Conservation (phyloP, 331 rosid genomes). For the Rosa hybrid region DNA sequence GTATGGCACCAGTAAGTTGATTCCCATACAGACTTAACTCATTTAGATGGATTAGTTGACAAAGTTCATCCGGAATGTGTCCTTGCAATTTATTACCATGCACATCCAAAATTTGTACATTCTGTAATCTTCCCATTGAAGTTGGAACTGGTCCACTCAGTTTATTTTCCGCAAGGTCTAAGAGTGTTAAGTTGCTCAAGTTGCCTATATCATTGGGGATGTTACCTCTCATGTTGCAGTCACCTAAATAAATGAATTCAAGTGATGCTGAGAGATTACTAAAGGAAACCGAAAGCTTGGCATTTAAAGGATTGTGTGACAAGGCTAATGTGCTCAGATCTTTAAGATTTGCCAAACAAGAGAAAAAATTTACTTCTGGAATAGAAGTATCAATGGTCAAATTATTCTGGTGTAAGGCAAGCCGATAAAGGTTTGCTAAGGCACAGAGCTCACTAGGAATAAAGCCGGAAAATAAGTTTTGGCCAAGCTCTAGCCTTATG, state of each 20-base stretch:
- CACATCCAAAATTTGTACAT: conserved; percentile 17
- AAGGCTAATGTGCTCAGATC: conserved; percentile 2
- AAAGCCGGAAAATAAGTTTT: conserved; percentile 19
- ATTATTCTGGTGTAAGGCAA: neutral
- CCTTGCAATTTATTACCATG: conserved; percentile 10
- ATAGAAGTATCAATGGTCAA: conserved; percentile 19
- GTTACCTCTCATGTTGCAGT: conserved; percentile 15
- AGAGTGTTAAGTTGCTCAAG: neutral
- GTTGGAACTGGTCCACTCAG: conserved; percentile 17
- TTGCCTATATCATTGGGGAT: conserved; percentile 12
- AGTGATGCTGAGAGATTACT: conserved; percentile 11
- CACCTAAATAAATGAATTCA: neutral
- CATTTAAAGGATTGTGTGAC: neutral
- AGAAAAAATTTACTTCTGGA: neutral
- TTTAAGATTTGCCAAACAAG: conserved; percentile 7
- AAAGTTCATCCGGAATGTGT: conserved; percentile 5
- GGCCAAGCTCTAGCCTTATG: neutral
- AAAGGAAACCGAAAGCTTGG: conserved; percentile 9
- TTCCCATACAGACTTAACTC: neutral
- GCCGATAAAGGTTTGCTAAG: neutral
- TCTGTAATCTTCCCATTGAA: conserved; percentile 11
- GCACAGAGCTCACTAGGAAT: conserved; percentile 9
- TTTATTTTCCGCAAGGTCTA: neutral
- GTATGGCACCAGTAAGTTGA: conserved; percentile 18
- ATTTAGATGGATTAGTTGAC: neutral